Base-by-base conservation (phyloP, 805 yeast genomes). In the Pichia gijzeniarum region DNA sequence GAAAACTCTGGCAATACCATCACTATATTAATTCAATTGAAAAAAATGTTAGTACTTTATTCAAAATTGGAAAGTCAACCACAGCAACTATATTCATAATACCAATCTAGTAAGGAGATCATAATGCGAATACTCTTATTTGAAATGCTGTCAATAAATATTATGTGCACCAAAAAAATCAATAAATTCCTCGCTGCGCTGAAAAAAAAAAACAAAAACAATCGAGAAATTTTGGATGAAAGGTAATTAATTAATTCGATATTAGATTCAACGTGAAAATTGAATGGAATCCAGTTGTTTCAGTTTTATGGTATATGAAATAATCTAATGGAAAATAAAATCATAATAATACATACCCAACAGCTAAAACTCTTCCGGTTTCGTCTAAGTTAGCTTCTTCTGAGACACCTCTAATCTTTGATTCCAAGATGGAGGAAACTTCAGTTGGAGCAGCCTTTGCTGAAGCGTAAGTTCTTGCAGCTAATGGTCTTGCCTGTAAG, bases 1-100 rank as follows among this genome's bases (percentile, higher is more conserved):
- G 77, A 86, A 93, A 68, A 93, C 96, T 82, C 98, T 95, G 72
- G 99, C 99, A 70, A 93, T 93, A 93, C 99, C 99, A 76, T 93
- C 99, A 85, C 99, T 81, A 65, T 47, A 42, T 69, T 14, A 45
- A 22, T 19, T 19, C n/a, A 34, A 34, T 25, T n/a, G 10, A 33
- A 30, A 34, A 21, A 18, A 40, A 38, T 47, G 45, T 37, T 38
- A 45, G 47, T 27, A 41, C 21, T 12, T 22, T 18, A n/a, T 35
- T 35, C 12, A 27, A 16, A 18, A 25, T 10, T 6, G n/a, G n/a
- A n/a, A n/a, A n/a, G n/a, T n/a, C n/a, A n/a, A n/a, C n/a, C n/a
- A n/a, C n/a, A 25, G 10, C 10, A 25, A 25, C 6, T 7, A 10
- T 10, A 25, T 25, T 10, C 28, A 25, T 25, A 25, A 25, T 25